These are phyloP conservation scores for Microdochium trichocladiopsis DNA, from an alignment of 2,329 filamentous ascomycete genomes.

Conservation along the genomic window DNA sequence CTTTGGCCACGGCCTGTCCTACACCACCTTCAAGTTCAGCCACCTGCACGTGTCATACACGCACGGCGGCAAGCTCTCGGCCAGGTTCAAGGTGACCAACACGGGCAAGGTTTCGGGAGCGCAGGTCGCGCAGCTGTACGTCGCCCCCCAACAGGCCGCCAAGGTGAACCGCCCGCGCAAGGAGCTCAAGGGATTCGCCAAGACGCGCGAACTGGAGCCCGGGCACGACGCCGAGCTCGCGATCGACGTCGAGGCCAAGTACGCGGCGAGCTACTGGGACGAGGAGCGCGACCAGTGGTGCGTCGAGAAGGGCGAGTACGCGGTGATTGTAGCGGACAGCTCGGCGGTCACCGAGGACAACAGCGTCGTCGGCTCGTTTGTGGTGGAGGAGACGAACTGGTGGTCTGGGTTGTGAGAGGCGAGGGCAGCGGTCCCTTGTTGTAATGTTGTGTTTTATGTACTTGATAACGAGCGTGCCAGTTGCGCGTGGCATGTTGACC, in stretches of 20 bases:
- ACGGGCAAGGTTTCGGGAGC: slow-evolving; percentile 46
- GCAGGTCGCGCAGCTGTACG: slow-evolving; percentile 52
- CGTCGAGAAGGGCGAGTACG: slow-evolving; percentile 58
- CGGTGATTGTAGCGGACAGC: slow-evolving; percentile 45
- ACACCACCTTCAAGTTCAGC: slow-evolving; percentile 59
- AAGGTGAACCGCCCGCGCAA: slow-evolving; percentile 47
- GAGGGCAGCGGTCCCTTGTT: too few species aligned
- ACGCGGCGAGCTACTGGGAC: slow-evolving; percentile 56
- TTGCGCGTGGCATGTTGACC: too few species aligned
- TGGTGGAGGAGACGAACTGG: slow-evolving; percentile 54
- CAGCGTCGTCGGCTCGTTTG: slow-evolving; percentile 48
- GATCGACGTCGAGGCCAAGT: slow-evolving; percentile 39
- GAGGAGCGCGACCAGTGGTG: slow-evolving; percentile 60
- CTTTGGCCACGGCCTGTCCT: slow-evolving; percentile 75
- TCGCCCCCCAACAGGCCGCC: slow-evolving; percentile 37
- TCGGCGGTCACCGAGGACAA: slow-evolving; percentile 62
- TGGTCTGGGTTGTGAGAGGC: slow-evolving; percentile 55
- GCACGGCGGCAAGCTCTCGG: slow-evolving; percentile 34
- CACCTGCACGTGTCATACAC: slow-evolving; percentile 37
- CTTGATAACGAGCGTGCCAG: too few species aligned
- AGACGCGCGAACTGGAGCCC: slow-evolving; percentile 47
- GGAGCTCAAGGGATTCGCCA: slow-evolving; percentile 60
- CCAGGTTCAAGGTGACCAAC: slow-evolving; percentile 51
- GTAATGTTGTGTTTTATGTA: too few species aligned
- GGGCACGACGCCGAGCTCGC: slow-evolving; percentile 45